Percentiles rank a stretch among this genome's conserved stretches.
Evolutionary conservation across 768 basidiomycete genomes (phyloP).

Genomic region (Zangia roseola): DNA sequence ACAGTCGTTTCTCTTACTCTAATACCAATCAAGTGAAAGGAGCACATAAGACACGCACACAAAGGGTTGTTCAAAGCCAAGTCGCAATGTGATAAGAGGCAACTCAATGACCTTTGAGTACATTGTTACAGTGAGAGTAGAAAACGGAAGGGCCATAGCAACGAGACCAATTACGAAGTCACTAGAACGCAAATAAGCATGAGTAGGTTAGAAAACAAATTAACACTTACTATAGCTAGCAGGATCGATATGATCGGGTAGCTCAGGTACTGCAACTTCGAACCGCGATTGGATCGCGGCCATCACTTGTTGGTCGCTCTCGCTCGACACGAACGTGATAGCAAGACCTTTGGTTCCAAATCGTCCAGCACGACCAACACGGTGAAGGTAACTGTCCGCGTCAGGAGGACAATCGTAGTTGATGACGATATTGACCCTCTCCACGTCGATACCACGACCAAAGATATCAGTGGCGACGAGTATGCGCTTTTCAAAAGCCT

Average conservation of each 20-base stretch:
- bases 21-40: no score
- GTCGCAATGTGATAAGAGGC: constrained; percentile 3
- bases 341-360: constrained; percentile 99
- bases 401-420: constrained; percentile 98
- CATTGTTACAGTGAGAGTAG: constrained; percentile 22
- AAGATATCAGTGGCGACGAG: constrained; percentile 99
- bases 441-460: constrained; percentile 98
- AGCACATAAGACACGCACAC: no score
- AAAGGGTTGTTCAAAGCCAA: constrained; percentile 4
- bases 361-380: constrained; percentile 98
- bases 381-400: constrained; percentile 97
- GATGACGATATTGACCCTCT: constrained; percentile 98
- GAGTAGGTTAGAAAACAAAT: background rate
- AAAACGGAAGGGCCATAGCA: constrained; percentile 5
- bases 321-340: constrained; percentile 93
- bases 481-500: constrained; percentile 99
- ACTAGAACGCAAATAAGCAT: constrained; percentile 25
- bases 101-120: constrained; percentile 14
- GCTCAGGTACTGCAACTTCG: constrained; percentile 93
- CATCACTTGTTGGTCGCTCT: constrained; percentile 93
- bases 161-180: constrained; percentile 41
- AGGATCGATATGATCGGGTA: constrained; percentile 92
- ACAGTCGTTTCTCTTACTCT: no score
- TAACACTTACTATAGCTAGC: constrained; percentile 85
- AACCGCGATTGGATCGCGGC: constrained; percentile 92